Evolutionary conservation across 1,284 basidiomycete species (phyloP).

Genomic region (Malassezia restricta): DNA sequence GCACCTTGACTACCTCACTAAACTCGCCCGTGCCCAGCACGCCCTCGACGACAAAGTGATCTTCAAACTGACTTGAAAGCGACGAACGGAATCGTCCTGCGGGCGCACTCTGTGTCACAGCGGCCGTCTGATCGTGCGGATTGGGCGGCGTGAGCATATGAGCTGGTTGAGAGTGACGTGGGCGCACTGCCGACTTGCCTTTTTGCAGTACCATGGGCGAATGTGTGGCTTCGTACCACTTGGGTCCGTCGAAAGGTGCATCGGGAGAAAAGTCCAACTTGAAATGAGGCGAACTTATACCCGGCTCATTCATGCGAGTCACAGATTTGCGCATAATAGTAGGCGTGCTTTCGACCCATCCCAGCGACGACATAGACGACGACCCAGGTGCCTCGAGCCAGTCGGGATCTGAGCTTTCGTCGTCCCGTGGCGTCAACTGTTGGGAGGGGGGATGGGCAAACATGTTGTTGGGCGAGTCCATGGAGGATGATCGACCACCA

Average conservation of each 20-base stretch:
- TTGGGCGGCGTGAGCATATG: neutral
- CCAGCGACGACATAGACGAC: neutral
- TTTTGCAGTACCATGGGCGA: constrained; percentile 25
- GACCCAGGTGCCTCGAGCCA: neutral
- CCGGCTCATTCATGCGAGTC: neutral
- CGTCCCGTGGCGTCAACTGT: neutral
- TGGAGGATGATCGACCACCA: neutral
- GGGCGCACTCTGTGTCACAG: constrained; percentile 5
- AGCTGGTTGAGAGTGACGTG: constrained; percentile 13
- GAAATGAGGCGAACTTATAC: too few relatives aligned
- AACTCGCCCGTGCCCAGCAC: constrained; percentile 86
- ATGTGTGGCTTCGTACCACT: constrained; percentile 38
- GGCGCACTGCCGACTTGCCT: neutral
- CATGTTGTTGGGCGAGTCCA: constrained; percentile 16
- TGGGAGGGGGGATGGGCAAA: neutral
- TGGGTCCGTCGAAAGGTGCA: constrained; percentile 15
- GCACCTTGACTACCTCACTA: constrained; percentile 82
- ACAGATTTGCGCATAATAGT: neutral
- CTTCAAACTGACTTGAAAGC: constrained; percentile 24
- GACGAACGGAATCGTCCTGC: constrained; percentile 5
- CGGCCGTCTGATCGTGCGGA: neutral
- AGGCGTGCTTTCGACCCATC: neutral
- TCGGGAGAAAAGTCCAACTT: too few relatives aligned
- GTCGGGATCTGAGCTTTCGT: neutral
- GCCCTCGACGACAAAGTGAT: constrained; percentile 62